These are phyloP conservation scores for Lycium ferocissimum DNA, from an alignment of 257 asterid genomes.

Conservation along the genomic window DNA sequence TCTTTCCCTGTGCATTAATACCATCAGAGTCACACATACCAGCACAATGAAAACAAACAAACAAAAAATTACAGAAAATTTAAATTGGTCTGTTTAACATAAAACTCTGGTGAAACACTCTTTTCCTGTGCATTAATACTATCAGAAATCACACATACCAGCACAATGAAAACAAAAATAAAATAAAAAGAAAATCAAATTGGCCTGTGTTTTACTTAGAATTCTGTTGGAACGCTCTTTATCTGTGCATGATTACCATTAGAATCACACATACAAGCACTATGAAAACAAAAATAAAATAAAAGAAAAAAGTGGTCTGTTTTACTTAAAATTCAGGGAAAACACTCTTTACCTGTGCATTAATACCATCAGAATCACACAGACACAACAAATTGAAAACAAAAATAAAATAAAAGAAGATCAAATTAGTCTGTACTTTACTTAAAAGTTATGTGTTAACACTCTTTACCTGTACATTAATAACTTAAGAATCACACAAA, in stretches of 20 bases:
- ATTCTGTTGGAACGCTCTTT: background rate
- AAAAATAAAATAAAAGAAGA: background rate
- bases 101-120: background rate
- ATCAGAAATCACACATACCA: slow-evolving; percentile 28
- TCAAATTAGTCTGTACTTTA: background rate
- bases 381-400: slow-evolving; percentile 24
- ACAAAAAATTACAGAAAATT: background rate
- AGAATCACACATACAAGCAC: background rate
- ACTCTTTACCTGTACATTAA: slow-evolving; percentile 19
- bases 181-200: background rate
- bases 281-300: background rate
- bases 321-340: background rate
- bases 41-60: slow-evolving; percentile 31
- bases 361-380: slow-evolving; percentile 34
- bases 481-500: slow-evolving; percentile 18
- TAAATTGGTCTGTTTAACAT: background rate
- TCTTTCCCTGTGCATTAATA: slow-evolving; percentile 58
- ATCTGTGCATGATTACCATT: slow-evolving; percentile 23
- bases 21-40: slow-evolving; percentile 32
- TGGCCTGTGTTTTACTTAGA: background rate
- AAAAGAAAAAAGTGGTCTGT: background rate
- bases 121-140: slow-evolving; percentile 30
- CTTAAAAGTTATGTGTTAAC: background rate
- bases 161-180: slow-evolving; percentile 17
- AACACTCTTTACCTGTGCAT: slow-evolving; percentile 24